Base-by-base conservation (phyloP, 352 stramenopile species). In the Globisporangium sylvaticum region DNA sequence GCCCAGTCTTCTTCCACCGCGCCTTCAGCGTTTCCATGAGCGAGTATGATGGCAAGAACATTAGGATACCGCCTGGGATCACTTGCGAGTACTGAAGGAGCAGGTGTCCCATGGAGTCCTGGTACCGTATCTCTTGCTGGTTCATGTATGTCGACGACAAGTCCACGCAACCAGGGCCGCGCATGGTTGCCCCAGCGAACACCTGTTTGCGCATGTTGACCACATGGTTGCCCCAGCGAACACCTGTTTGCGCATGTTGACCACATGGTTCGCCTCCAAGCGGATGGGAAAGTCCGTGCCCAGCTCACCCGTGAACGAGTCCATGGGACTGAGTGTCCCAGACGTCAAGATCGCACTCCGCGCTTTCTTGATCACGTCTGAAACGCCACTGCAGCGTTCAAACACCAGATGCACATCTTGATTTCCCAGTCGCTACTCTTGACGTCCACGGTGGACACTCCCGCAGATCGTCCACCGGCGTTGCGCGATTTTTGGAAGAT, bases 21-120 rank as follows among this genome's bases (percentile, higher is more conserved):
- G 65, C 79, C 3, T 68, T 57, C 8, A 95, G 73, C n/a, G 63
- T 92, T 91, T 85, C 73, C 74, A 96, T 83, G 10, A 96, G 71
- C 12, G 74, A 84, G 59, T 96, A 96, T 0, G 88, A 96, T 20
- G 88, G 87, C 58, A 96, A 84, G 63, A 96, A 96, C 77, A 96
- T 91, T 12, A 96, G 73, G 20, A 96, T 74, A 1, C 88, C 88
- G 14, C 87, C 87, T 4, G 88, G 88, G 3, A 96, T 76, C 14
- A 81, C 69, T 42, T 81, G 73, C 1, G 80, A 67, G 67, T 92
- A 93, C 65, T 92, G 78, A 15, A 86, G 62, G 9, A 95, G 69
- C 58, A 94, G 69, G 44, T 91, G 73, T 0, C 88, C 88, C 68
- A 96, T 79, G 1, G 85, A 83, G 66, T 96, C 88, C 66, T 96